Conservation (phyloP, 352 stramenopile genomes). For the Phytophthora sojae region DNA sequence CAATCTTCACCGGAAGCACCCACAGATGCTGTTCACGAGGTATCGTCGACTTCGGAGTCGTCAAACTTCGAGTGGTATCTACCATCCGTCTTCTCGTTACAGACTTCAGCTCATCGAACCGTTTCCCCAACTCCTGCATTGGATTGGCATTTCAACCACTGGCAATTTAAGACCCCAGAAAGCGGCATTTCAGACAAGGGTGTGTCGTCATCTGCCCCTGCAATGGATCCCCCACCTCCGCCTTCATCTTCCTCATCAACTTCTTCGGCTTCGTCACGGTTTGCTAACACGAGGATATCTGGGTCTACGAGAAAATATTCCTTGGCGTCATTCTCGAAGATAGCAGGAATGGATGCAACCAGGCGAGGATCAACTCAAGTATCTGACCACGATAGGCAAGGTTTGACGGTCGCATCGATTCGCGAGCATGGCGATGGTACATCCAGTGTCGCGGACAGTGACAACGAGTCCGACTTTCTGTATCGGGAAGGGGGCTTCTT, state of each 20-base stretch:
- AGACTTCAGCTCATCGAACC: constrained; percentile 62
- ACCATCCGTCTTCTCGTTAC: constrained; percentile 77
- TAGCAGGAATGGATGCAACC: constrained; percentile 44
- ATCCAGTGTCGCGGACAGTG: constrained; percentile 24
- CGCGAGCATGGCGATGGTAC: constrained; percentile 32
- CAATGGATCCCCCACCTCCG: constrained; percentile 29
- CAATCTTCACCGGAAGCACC: constrained; percentile 17
- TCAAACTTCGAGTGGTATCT: constrained; percentile 82
- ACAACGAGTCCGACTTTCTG: constrained; percentile 70
- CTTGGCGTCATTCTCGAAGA: constrained; percentile 65
- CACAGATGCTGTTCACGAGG: constrained; percentile 19
- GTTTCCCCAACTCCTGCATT: constrained; percentile 61
- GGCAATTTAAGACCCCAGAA: constrained; percentile 45
- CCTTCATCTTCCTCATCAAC: constrained; percentile 42
- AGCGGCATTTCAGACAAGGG: constrained; percentile 25
- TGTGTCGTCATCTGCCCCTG: constrained; percentile 10
- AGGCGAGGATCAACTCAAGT: constrained; percentile 15
- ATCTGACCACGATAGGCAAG: constrained; percentile 23
- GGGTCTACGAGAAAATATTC: constrained; percentile 59
- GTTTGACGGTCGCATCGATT: constrained; percentile 23
- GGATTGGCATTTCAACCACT: constrained; percentile 86
- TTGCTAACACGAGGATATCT: constrained; percentile 33
- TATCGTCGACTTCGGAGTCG: constrained; percentile 32
- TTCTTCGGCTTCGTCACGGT: constrained; percentile 41
- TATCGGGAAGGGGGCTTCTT: constrained; percentile 86